phyloP scores from a whole-genome alignment of 208 protist species.

The Vickermania spadyakhi region DNA sequence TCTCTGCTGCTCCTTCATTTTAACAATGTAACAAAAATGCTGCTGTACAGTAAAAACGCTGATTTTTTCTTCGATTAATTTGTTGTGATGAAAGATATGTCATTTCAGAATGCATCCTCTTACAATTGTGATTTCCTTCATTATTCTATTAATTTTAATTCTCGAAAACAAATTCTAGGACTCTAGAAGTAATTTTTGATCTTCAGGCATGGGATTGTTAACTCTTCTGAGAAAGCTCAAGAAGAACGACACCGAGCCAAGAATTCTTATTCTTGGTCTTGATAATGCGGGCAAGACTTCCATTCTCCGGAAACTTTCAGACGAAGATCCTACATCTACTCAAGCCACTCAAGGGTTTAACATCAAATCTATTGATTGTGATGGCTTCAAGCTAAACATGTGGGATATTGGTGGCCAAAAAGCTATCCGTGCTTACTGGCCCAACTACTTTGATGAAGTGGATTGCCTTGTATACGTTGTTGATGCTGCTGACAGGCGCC shows the following conservation, averaged over 20 bases:
- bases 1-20: too few relatives aligned
- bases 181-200: too few relatives aligned
- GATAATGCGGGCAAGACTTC: conserved; percentile 99
- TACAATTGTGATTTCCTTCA: too few relatives aligned
- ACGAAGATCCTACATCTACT: conserved; percentile 94
- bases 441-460: conserved; percentile 96
- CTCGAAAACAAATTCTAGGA: too few relatives aligned
- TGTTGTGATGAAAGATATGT: too few relatives aligned
- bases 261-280: conserved; percentile 95
- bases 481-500: conserved; percentile 89
- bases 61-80: too few relatives aligned
- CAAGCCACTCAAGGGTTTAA: conserved; percentile 98
- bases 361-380: conserved; percentile 95
- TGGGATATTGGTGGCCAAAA: conserved; percentile 98
- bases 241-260: conserved; percentile 90
- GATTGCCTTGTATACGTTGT: conserved; percentile 96
- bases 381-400: conserved; percentile 97
- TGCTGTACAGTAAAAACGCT: too few relatives aligned
- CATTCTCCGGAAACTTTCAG: conserved; percentile 92
- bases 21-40: too few relatives aligned
- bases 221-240: conserved; percentile 90
- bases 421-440: conserved; percentile 96
- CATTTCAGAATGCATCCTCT: too few relatives aligned
- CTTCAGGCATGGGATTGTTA: conserved; percentile 91
- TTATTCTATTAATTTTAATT: too few relatives aligned